Evolutionary conservation across 23 red algal species (phyloP), one percentile per base, ranked within the genome.

Genomic region (Gracilaria vermiculophylla): DNA sequence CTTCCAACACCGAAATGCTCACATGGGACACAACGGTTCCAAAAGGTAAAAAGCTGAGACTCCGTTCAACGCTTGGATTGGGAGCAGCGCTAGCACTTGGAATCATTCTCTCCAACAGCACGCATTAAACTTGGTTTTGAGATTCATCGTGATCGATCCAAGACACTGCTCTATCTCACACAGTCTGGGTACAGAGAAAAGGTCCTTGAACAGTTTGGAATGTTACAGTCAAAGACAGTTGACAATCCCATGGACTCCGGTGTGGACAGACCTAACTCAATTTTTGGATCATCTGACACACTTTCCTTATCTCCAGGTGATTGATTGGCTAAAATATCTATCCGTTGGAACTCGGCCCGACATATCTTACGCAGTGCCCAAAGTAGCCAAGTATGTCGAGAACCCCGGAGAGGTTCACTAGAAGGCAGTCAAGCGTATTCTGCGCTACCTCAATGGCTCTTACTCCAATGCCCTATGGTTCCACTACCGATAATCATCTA

Each of bases 161-260:
- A 88, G 41, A 48, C 21, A 21, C 5, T 11, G 53, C 43, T 76
- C 3, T 60, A 76, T n/a, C 83, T 88, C 21, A 40, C 83, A 3
- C 83, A 75, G 40, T 72, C 9, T 12, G 3, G 10, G 5, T 86
- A 86, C 64, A 57, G 2, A 33, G 5, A 74, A 45, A 53, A 80
- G 34, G 85, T 79, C 32, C 27, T 90, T 5, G 55, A 90, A 66
- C 42, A 41, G 49, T 81, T 90, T 62, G 62, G 73, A 6, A 79
- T 81, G 85, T 34, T 8, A n/a, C 52, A 51, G 15, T 47, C 33
- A 10, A 90, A 90, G 72, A 16, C 53, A 65, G 69, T 81, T 11
- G 2, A 31, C 49, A 86, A 62, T 39, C 83, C 44, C 41, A 57
- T 54, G 25, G 66, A 88, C 20, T 62, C 57, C 32, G 25, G 32